phyloP scores from a whole-genome alignment of 345 rosid species.

The Luvunga scandens region DNA sequence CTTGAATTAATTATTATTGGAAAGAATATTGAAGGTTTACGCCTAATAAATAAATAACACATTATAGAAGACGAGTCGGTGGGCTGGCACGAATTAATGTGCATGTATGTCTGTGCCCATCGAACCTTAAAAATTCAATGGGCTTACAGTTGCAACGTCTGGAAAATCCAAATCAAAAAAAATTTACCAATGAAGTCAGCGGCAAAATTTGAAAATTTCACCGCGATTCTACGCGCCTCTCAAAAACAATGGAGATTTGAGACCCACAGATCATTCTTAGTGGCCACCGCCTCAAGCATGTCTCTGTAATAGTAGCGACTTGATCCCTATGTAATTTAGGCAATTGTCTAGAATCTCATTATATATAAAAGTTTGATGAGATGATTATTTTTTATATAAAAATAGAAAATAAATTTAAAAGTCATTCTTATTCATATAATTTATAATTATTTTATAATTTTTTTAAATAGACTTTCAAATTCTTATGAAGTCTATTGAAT shows the following conservation, averaged over 20 bases:
- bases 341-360: no score
- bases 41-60: no score
- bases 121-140: background rate
- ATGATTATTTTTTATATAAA: no score
- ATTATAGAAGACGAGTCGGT: background rate
- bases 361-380: accelerated
- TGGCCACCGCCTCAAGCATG: no score
- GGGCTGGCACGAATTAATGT: background rate
- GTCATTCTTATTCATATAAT: no score
- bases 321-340: no score
- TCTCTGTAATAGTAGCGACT: no score
- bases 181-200: background rate
- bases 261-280: background rate
- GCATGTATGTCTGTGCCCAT: background rate
- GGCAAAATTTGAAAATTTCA: background rate
- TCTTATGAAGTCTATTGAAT: no score
- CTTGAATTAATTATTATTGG: background rate
- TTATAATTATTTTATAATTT: no score
- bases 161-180: background rate
- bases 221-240: background rate
- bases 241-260: background rate
- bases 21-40: no score
- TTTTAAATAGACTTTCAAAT: no score
- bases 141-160: background rate
- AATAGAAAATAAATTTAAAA: no score